These are phyloP conservation scores for Dothideomycetes sp. DNA, from an alignment of 2,329 filamentous ascomycete species.

Conservation along the genomic window DNA sequence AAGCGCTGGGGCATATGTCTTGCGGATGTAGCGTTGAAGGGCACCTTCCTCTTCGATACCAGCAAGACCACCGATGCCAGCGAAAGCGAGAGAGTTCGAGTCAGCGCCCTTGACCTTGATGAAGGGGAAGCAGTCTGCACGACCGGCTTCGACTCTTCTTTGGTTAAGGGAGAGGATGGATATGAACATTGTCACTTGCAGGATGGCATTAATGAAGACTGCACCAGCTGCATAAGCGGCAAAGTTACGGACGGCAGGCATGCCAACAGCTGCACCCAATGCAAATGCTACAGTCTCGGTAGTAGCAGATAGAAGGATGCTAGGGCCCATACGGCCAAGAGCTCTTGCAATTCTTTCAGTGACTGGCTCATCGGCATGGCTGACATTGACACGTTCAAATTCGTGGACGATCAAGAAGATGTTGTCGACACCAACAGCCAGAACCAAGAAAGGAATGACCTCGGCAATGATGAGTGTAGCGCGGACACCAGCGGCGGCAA, in stretches of 20 bases:
- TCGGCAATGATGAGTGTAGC: conserved; percentile 97
- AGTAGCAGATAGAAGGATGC: conserved; percentile 86
- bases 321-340: conserved; percentile 92
- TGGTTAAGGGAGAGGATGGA: conserved; percentile 89
- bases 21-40: conserved; percentile 82
- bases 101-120: conserved; percentile 68
- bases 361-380: conserved; percentile 79
- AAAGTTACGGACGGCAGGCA: conserved; percentile 97
- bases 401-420: conserved; percentile 98
- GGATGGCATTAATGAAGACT: conserved; percentile 91
- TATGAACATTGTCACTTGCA: conserved; percentile 96
- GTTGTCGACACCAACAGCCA: conserved; percentile 96
- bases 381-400: conserved; percentile 89
- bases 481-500: conserved; percentile 84
- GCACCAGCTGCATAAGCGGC: conserved; percentile 92
- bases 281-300: conserved; percentile 93
- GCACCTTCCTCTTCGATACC: conserved; percentile 74
- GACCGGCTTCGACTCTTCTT: conserved; percentile 73
- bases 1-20: conserved; percentile 73
- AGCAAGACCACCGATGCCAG: conserved; percentile 49
- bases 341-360: conserved; percentile 79
- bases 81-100: conserved; percentile 54
- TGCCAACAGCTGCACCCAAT: conserved; percentile 85
- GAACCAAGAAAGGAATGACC: conserved; percentile 92
- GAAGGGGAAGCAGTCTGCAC: conserved; percentile 89